These are phyloP conservation scores for Jatropha multifida DNA, from an alignment of 441 rosid species.

Conservation along the genomic window DNA sequence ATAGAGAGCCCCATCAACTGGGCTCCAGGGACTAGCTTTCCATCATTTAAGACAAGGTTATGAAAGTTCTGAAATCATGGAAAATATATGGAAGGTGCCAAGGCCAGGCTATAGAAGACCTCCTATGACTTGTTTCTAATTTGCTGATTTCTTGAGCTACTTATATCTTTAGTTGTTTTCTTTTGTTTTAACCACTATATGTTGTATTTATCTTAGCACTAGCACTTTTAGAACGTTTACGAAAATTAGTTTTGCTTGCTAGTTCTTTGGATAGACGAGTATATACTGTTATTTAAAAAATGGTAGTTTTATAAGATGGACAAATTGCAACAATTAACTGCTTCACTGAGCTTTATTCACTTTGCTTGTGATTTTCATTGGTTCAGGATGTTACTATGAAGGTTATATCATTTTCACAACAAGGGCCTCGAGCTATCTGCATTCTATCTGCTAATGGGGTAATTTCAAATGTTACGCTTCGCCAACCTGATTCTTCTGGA, in stretches of 20 bases:
- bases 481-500: slow-evolving; percentile 91
- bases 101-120: background rate
- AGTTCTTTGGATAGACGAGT: background rate
- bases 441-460: slow-evolving; percentile 88
- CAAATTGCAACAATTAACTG: background rate
- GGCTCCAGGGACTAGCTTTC: background rate
- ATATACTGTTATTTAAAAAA: background rate
- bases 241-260: background rate
- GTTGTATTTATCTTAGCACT: background rate
- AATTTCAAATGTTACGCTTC: slow-evolving; percentile 88
- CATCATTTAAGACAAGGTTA: background rate
- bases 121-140: background rate
- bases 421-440: slow-evolving; percentile 95
- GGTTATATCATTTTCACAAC: slow-evolving; percentile 93
- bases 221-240: background rate
- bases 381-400: slow-evolving; percentile 89
- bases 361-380: slow-evolving; percentile 21
- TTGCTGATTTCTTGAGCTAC: background rate
- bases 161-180: background rate
- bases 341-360: background rate
- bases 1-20: background rate
- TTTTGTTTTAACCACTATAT: background rate
- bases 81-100: background rate
- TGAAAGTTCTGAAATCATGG: background rate
- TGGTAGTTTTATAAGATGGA: background rate